Evolutionary conservation across 768 basidiomycete species (phyloP), one percentile per base, ranked within the genome.

Genomic region (Macrolepiota fuliginosa): DNA sequence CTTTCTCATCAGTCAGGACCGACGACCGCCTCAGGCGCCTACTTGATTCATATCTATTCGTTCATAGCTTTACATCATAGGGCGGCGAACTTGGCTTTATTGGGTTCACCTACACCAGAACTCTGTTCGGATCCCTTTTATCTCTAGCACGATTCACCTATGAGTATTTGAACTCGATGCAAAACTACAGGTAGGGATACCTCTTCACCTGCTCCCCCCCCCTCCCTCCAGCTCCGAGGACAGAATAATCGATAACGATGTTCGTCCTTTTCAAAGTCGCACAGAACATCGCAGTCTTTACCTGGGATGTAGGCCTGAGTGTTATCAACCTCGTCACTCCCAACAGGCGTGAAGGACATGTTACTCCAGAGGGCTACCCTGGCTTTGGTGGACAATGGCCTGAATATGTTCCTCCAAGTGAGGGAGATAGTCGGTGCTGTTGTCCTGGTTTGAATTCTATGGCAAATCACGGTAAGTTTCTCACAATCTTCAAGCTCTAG

Each of bases 391-490:
- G 89, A 0, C 68, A 78, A 50, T 92, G 90, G 90, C 89, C 90
- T 0, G 83, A 87, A 67, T 91, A 81, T 67, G 72, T 78, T 1
- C 71, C 86, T 2, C 81, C 89, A 10, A 73, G 71, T 60, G 79
- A 84, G 9, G 83, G 82, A 1, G 90, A 92, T 65, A 91, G 90
- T 66, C 78, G 91, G 2, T 83, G 83, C 63, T 83, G 86, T 1
- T 92, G 91, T 64, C 91, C 91, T 1, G 90, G 82, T 13, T 70
- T 93, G 62, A 93, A 94, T 65, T 87, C 89, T 0, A 77, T 94
- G 83, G 90, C 91, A 4, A 93, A 93, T 69, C 91, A 93, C 62
- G 92, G 91, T 91, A 39, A 29, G 74, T 61, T 7, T 4, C 4
- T 27, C 24, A 7, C 19, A 47, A 11, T 53, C 24, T 15, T n/a